phyloP scores from a whole-genome alignment of 345 rosid species.

The Hypericum perforatum region DNA sequence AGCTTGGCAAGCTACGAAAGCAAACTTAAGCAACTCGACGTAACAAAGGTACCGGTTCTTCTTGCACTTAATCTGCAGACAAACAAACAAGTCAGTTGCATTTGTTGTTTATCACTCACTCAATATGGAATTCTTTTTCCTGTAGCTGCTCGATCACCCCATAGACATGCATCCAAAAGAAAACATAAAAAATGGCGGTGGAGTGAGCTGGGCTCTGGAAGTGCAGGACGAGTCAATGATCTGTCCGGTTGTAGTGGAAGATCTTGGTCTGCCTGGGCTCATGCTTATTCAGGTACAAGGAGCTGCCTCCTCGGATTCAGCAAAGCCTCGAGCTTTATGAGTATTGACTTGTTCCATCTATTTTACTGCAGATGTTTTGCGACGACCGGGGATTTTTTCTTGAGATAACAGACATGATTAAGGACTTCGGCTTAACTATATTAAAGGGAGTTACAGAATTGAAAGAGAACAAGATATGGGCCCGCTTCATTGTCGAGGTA shows the following conservation, averaged over 20 bases:
- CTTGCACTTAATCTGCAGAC: no score
- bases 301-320: no score
- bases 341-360: no score
- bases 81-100: no score
- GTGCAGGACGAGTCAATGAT: constrained; percentile 49
- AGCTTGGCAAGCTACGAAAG: no score
- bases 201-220: constrained; percentile 83
- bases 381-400: constrained; percentile 66
- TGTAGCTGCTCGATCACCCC: neutral
- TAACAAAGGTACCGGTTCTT: no score
- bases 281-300: constrained; percentile 74
- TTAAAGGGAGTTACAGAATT: constrained; percentile 74
- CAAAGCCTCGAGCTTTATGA: no score
- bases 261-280: constrained; percentile 53
- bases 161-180: neutral
- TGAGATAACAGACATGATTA: constrained; percentile 67
- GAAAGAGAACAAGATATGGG: constrained; percentile 56
- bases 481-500: constrained; percentile 82
- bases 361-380: constrained; percentile 62
- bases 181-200: constrained; percentile 21
- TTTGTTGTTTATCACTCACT: no score
- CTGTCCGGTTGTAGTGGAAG: constrained; percentile 85
- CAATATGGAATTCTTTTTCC: no score
- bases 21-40: no score
- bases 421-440: constrained; percentile 64